A percentile compares a stretch with the other conserved stretches of the same genome.
phyloP scores from a whole-genome alignment of 768 basidiomycete genomes.

The Botryobasidium botryosum region DNA sequence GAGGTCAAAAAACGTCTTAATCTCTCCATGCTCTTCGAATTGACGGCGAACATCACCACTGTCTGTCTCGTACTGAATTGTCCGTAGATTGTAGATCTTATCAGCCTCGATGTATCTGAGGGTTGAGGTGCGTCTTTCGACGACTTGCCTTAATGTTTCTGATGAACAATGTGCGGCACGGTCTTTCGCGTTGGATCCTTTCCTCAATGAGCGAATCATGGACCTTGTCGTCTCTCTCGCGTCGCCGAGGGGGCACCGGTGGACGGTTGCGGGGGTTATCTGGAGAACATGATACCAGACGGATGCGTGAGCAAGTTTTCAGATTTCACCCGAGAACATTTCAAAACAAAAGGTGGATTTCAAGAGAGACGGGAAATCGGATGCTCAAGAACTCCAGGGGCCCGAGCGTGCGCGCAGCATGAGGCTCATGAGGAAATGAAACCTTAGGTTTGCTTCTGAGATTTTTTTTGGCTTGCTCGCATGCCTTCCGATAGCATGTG shows the following conservation, averaged over 20 bases:
- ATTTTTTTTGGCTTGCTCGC: too few species aligned
- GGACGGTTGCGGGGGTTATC: background rate
- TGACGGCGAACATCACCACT: conserved; percentile 67
- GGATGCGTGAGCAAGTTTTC: background rate
- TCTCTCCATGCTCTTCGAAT: conserved; percentile 89
- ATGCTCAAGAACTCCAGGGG: too few species aligned
- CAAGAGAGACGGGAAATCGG: too few species aligned
- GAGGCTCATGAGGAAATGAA: too few species aligned
- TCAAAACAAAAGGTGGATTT: too few species aligned
- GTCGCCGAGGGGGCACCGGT: conserved; percentile 24
- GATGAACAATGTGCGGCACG: conserved; percentile 91
- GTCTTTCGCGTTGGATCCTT: conserved; percentile 82
- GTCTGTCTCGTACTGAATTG: conserved; percentile 65
- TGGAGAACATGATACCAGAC: too few species aligned
- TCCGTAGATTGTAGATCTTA: background rate
- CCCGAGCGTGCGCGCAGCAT: too few species aligned
- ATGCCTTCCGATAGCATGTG: too few species aligned
- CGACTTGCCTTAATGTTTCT: conserved; percentile 91
- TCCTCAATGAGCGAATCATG: conserved; percentile 89
- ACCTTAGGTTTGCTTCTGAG: too few species aligned
- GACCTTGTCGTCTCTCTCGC: conserved; percentile 75
- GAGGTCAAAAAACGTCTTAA: conserved; percentile 94
- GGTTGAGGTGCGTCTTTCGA: background rate
- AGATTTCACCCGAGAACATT: background rate
- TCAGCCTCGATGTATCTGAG: background rate